Evolutionary conservation across 129 eudicot species (phyloP).

Genomic region (Flaveria ramosissima): DNA sequence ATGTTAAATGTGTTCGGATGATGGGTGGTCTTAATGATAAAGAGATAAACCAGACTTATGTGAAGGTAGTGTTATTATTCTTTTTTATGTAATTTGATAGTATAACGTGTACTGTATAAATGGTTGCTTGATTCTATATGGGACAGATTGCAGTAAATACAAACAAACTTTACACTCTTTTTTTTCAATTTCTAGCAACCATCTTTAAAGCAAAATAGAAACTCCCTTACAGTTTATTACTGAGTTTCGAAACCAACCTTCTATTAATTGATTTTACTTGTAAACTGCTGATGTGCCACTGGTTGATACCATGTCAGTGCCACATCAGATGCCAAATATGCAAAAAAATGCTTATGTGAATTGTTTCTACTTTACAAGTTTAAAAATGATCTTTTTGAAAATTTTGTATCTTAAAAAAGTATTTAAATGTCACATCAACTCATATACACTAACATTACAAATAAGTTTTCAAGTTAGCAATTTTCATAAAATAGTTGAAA

Average conservation of each 20-base stretch:
- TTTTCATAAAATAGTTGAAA: background rate
- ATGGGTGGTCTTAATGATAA: conserved; percentile 87
- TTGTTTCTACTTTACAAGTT: background rate
- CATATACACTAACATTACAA: background rate
- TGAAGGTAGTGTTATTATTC: conserved; percentile 51
- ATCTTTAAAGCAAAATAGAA: background rate
- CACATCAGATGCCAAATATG: background rate
- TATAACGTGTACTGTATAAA: background rate
- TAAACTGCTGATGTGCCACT: background rate
- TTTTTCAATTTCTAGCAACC: background rate
- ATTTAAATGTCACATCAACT: background rate
- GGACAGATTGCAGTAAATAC: background rate
- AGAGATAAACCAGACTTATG: conserved; percentile 85
- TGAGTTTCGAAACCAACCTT: background rate
- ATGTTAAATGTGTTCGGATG: conserved; percentile 95
- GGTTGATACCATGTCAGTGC: background rate
- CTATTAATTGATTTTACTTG: background rate
- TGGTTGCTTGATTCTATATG: conserved; percentile 5
- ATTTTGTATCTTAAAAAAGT: background rate
- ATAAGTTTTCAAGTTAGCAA: background rate
- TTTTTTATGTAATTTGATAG: conserved; percentile 8
- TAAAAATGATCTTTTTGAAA: background rate
- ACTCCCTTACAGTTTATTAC: background rate
- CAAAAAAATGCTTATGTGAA: background rate
- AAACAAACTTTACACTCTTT: background rate